Evolutionary conservation across 345 rosid genomes (phyloP), one percentile per base, ranked within the genome.

Genomic region (Leavenworthia alabamica): DNA sequence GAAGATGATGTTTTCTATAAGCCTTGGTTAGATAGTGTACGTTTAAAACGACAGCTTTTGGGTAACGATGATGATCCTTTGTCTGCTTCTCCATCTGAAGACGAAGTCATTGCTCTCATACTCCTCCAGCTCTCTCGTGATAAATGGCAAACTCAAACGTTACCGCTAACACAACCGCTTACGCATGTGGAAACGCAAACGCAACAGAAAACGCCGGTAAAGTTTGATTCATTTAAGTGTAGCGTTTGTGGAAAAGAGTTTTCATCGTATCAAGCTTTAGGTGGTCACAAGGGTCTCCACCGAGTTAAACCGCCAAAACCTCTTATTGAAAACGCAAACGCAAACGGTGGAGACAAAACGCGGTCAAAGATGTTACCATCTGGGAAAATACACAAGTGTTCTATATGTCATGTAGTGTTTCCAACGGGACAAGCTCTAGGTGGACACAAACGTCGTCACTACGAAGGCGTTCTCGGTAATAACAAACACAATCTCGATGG

Each of bases 231-330:
- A 14, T 78, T 77, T 75, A 79, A 78, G 81, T 89, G 98, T 39
- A 47, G 77, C 15, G 85, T 92, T 1, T 92, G 97, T 66, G 59
- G 70, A 73, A 92, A 77, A 80, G 86, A 71, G 17, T 85, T 89
- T 66, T 9, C 79, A 24, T 85, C 99, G 14, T 89, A 85, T 70
- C 99, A 89, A 66, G 99, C 97, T 52, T 73, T 92, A 14, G 98
- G 98, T 1, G 98, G 98, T 4, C 98, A 89, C 80, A 92, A 86
- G 41, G 94, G 97, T 57, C 85, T 96, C 67, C 98, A 92, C 75
- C 69, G 93, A 6, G 76, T 77, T 23, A 86, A 89, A 39, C 61
- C 4, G 1, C 68, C 75, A 15, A 53, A 59, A 32, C 37, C 17
- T 40, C 16, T 69, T n/a, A 11, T 75, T 29, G 45, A 51, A 32